phyloP scores from a whole-genome alignment of 768 basidiomycete species.

The Tephrocybe sp. region DNA sequence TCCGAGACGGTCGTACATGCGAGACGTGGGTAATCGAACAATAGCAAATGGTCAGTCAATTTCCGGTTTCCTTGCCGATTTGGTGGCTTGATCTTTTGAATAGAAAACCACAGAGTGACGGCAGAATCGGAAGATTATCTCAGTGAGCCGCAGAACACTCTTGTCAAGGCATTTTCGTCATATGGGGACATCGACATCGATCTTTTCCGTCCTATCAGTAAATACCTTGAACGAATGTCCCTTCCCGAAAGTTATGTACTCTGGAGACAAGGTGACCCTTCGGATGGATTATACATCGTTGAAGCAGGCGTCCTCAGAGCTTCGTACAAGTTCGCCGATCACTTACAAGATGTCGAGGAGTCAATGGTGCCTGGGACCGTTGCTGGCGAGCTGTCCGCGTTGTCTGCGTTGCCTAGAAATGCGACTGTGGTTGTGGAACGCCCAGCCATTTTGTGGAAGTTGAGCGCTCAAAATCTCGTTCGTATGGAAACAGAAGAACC shows the following conservation, averaged over 20 bases:
- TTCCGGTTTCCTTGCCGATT: no score
- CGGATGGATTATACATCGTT: conserved; percentile 87
- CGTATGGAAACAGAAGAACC: conserved; percentile 68
- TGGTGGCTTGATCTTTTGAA: background rate
- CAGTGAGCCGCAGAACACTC: conserved; percentile 68
- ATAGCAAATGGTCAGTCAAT: conserved; percentile 53
- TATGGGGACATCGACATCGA: conserved; percentile 56
- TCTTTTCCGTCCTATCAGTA: conserved; percentile 59
- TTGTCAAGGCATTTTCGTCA: conserved; percentile 77
- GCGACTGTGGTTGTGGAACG: conserved; percentile 83
- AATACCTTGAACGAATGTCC: conserved; percentile 67
- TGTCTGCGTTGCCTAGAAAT: conserved; percentile 78
- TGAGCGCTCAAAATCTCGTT: conserved; percentile 57
- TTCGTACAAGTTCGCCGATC: conserved; percentile 72
- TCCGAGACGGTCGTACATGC: conserved; percentile 65
- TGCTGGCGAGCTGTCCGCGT: conserved; percentile 85
- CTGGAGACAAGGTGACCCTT: conserved; percentile 72
- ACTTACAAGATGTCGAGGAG: conserved; percentile 69
- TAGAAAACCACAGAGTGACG: conserved; percentile 27
- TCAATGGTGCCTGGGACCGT: conserved; percentile 93
- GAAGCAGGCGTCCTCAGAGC: conserved; percentile 85
- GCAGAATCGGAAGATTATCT: conserved; percentile 27
- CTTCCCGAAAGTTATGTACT: conserved; percentile 59
- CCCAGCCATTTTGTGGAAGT: conserved; percentile 76
- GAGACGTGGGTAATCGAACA: conserved; percentile 68